These are phyloP conservation scores for Crithidia expoeki DNA, from an alignment of 208 protist genomes.

Conservation along the genomic window DNA sequence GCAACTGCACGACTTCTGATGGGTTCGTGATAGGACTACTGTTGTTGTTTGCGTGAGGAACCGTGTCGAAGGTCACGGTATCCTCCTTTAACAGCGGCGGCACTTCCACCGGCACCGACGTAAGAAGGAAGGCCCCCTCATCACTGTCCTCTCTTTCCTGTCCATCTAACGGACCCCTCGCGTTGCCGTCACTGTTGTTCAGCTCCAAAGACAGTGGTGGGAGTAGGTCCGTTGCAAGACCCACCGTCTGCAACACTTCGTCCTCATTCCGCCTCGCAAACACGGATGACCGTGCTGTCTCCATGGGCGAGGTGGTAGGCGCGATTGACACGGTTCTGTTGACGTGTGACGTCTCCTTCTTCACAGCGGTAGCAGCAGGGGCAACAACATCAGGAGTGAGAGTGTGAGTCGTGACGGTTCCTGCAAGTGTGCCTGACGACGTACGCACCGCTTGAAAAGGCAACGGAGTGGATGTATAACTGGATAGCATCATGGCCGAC, in stretches of 20 bases:
- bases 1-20: background rate
- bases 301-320: background rate
- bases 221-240: background rate
- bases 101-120: conserved; percentile 6
- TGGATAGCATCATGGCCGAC: background rate
- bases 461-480: background rate
- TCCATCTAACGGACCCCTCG: background rate
- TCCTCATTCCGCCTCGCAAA: background rate
- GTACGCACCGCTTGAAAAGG: background rate
- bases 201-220: background rate
- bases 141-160: background rate
- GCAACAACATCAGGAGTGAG: background rate
- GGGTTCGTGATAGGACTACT: background rate
- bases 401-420: background rate
- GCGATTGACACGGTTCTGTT: background rate
- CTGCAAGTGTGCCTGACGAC: background rate
- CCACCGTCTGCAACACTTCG: background rate
- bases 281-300: background rate
- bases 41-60: background rate
- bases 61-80: background rate
- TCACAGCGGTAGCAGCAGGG: background rate
- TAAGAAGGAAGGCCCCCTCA: conserved; percentile 6
- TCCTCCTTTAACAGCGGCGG: conserved; percentile 2
- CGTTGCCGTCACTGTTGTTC: background rate
- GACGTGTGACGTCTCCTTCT: background rate